Evolutionary conservation across 345 rosid genomes (phyloP), one percentile per base, ranked within the genome.

Genomic region (Anastatica hierochuntica): DNA sequence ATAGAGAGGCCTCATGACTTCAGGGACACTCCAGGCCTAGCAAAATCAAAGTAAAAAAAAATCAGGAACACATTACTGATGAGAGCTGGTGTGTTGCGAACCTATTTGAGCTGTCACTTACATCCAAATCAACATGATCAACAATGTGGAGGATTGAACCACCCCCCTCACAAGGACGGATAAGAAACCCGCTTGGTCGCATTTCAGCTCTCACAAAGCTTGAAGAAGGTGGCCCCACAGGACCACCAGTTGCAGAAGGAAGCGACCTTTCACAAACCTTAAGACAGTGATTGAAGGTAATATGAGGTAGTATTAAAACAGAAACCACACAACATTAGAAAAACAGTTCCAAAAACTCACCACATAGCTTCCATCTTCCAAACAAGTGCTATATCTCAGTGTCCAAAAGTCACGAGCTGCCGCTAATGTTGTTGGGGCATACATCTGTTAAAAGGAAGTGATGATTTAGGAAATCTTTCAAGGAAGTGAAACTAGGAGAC

Each of bases 361-460:
- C 76, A 81, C 98, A 16, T 82, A 80, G 76, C 95, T 87, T 44
- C 94, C 95, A 77, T 90, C 98, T 65, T 90, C 98, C 71, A 90
- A 53, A 49, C 85, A 82, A 37, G 92, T 79, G 21, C 84, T 82
- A 59, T 87, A 90, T 79, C 98, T 77, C 52, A 90, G 72, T 0
- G 85, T 81, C 98, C 98, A 90, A 55, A 84, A 90, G 76, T 90
- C 96, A 13, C 98, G 89, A 38, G 95, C 98, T 29, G 85, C 84
- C 17, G 98, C 95, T 66, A 90, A 55, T 20, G 95, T 87, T 16
- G 98, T 90, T 0, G 89, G 95, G 18, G 96, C 95, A 68, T 82
- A 90, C 53, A 84, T 87, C 95, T 90, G 80, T 58, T 6, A 31
- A 12, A 43, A 47, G 27, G 11, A 5, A 37, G 55, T 19, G 36